Base-by-base conservation (phyloP, 2,329 filamentous ascomycete genomes). In the Epichloe festucae region DNA sequence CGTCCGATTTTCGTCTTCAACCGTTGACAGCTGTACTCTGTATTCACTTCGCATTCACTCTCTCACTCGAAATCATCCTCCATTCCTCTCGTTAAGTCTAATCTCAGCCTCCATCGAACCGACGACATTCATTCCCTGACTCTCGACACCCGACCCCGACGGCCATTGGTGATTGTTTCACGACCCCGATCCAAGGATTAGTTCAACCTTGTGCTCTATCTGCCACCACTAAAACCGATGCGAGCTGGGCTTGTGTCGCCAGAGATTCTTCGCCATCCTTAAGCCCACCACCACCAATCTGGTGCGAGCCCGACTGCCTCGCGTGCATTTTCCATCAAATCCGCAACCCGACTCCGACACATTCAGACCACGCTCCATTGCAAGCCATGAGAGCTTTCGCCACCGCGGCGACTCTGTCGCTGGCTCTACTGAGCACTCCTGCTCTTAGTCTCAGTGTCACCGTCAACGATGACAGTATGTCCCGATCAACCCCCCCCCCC, bases 391-490 rank as follows among this genome's bases (percentile, higher is more conserved):
- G 34, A 49, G 41, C 27, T 8, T 46, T 41, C 12, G 23, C 48
- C 6, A 41, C 38, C 4, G 31, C 51, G 3, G 49, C 52, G 15
- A 31, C 54, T 19, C 47, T 56, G 43, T 54, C 54, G 44, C 48
- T 56, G 14, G 55, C 49, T 43, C 46, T 57, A n/a, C 12, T 50
- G 41, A 49, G 51, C 50, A 50, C 31, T 6, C 44, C 49, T 4
- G 54, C 38, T n/a, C 50, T 57, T 15, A 63, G 61, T 23, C 55
- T 70, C 54, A 48, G 64, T 35, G 56, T 70, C 41, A 61, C 66
- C 50, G 58, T 67, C 31, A 59, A 58, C 44, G 62, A 58, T 54
- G 61, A 66, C 31, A 58, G 67, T 70, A 58, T 31, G 62, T 36
- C 47, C 10, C 4, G 10, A 2, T 44, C 42, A 27, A 17, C 17